Conservation (phyloP, 2,329 filamentous ascomycete genomes). For the Fusarium succisae region DNA sequence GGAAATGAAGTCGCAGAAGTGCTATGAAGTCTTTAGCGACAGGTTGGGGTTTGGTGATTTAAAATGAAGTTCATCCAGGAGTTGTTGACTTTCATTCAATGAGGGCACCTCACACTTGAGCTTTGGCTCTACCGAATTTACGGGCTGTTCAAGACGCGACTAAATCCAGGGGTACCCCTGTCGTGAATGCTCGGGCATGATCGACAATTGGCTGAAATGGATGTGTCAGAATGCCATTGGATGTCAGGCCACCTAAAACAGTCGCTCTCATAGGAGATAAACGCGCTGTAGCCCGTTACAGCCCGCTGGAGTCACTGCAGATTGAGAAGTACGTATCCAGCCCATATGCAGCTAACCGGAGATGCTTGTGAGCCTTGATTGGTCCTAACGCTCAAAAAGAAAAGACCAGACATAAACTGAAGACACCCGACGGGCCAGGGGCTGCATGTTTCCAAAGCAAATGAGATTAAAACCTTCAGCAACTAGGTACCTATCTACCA, state of each 20-base stretch:
- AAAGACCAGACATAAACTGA: slow-evolving; percentile 24
- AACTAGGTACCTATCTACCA: not conserved
- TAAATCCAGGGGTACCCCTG: slow-evolving; percentile 42
- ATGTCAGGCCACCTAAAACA: slow-evolving; percentile 3
- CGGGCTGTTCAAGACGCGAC: slow-evolving; percentile 39
- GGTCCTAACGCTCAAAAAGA: slow-evolving; percentile 1
- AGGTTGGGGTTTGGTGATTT: slow-evolving; percentile 27
- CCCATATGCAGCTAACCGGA: not conserved
- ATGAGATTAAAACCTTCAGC: slow-evolving; percentile 26
- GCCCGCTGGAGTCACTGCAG: slow-evolving; percentile 11
- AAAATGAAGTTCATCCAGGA: slow-evolving; percentile 40
- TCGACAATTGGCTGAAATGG: slow-evolving; percentile 16
- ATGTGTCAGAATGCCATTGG: slow-evolving; percentile 44
- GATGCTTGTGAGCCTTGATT: slow-evolving; percentile 14
- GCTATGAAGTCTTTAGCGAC: slow-evolving; percentile 23
- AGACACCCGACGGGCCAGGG: not conserved
- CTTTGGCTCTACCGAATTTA: slow-evolving; percentile 35
- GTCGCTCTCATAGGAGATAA: slow-evolving; percentile 4
- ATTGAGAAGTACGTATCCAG: slow-evolving; percentile 11
- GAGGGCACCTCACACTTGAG: slow-evolving; percentile 13
- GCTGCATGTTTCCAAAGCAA: slow-evolving; percentile 24
- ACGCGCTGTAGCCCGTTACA: slow-evolving; percentile 17
- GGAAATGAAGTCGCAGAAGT: slow-evolving; percentile 19
- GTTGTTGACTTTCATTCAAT: slow-evolving; percentile 41
- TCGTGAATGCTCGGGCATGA: slow-evolving; percentile 43